Conservation (phyloP, 2,329 filamentous ascomycete species). For the Lachnellula hyalina region DNA sequence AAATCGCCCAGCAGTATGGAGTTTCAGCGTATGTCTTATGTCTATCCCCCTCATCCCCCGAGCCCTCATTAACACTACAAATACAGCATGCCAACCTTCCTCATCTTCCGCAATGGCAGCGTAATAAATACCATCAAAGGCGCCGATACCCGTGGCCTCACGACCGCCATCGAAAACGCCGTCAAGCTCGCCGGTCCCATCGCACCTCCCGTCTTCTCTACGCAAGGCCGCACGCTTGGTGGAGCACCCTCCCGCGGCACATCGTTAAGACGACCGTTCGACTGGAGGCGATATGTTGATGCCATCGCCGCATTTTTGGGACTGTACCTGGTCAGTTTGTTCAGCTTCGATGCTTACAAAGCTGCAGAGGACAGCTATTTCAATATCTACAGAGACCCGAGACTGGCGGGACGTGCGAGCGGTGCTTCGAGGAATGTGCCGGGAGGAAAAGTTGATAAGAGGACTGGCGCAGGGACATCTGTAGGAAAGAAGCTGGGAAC, state of each 20-base stretch:
- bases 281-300: conserved; percentile 43
- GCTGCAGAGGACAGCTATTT: conserved; percentile 55
- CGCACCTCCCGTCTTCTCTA: conserved; percentile 45
- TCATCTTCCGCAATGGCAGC: conserved; percentile 75
- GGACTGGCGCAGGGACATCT: conserved; percentile 25
- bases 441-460: conserved; percentile 11
- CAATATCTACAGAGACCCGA: conserved; percentile 40
- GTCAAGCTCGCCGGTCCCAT: conserved; percentile 44
- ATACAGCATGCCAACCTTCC: conserved; percentile 79
- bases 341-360: conserved; percentile 60
- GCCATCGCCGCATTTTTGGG: conserved; percentile 51
- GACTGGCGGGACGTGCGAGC: neutral
- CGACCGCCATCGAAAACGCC: conserved; percentile 68
- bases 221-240: conserved; percentile 54
- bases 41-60: neutral
- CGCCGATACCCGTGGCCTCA: conserved; percentile 72
- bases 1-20: conserved; percentile 70
- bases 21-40: conserved; percentile 62
- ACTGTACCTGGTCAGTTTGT: conserved; percentile 56
- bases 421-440: conserved; percentile 12
- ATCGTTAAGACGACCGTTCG: conserved; percentile 25
- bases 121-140: conserved; percentile 74
- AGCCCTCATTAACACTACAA: conserved; percentile 5
- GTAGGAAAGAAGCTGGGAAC: conserved; percentile 31
- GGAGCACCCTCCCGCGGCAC: conserved; percentile 32